Evolutionary conservation across 345 rosid species (phyloP).

Genomic region (Gossypioides kirkii): DNA sequence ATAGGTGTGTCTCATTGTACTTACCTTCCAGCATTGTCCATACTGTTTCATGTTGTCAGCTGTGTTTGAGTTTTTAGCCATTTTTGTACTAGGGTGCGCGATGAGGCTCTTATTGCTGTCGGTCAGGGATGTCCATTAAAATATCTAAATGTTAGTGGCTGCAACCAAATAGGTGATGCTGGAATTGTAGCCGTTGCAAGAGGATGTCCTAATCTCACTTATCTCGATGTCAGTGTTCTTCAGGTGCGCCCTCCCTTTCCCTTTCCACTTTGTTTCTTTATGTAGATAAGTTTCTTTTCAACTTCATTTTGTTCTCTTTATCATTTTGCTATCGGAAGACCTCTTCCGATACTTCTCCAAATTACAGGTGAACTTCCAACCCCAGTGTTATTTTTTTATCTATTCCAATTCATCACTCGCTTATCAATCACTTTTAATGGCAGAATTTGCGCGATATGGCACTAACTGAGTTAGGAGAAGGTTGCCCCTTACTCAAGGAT

Average conservation of each 20-base stretch:
- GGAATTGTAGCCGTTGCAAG: slow-evolving; percentile 83
- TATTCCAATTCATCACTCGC: background rate
- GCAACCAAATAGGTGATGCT: slow-evolving; percentile 72
- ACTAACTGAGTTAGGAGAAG: slow-evolving; percentile 73
- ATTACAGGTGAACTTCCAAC: background rate
- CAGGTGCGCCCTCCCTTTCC: slow-evolving; percentile 40
- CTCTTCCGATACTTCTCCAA: background rate
- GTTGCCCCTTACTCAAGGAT: slow-evolving; percentile 71
- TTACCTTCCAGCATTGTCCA: background rate
- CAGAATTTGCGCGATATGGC: slow-evolving; percentile 81
- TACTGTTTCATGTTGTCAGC: background rate
- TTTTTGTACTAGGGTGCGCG: slow-evolving; percentile 56
- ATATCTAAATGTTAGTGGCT: slow-evolving; percentile 79
- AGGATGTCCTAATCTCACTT: slow-evolving; percentile 70
- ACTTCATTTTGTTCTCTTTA: background rate
- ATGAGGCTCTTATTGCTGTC: slow-evolving; percentile 68
- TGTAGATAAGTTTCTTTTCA: background rate
- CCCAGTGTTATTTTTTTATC: background rate
- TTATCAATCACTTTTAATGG: slow-evolving; percentile 3
- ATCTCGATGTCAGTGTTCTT: slow-evolving; percentile 82
- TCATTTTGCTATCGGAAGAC: background rate
- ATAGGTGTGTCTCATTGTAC: slow-evolving; percentile 41
- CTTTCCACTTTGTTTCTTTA: background rate
- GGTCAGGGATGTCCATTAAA: slow-evolving; percentile 74
- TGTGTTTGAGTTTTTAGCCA: background rate